Conservation (phyloP, 75 land plant species). For the Picea glauca region DNA sequence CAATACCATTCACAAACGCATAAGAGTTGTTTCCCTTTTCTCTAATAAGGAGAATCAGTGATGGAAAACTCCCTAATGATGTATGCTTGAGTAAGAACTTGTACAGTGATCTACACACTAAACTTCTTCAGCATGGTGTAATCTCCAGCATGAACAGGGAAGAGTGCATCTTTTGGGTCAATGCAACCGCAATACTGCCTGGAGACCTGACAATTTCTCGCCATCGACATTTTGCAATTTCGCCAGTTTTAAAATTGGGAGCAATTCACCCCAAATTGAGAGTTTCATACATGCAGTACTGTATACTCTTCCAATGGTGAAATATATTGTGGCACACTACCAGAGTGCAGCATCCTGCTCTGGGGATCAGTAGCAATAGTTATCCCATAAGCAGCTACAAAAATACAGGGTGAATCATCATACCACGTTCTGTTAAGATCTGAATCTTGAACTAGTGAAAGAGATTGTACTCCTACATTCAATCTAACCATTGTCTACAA, state of each 20-base stretch:
- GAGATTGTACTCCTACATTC: slow-evolving; percentile 73
- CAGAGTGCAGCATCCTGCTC: background rate
- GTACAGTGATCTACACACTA: slow-evolving; percentile 31
- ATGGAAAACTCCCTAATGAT: slow-evolving; percentile 68
- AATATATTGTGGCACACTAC: slow-evolving; percentile 32
- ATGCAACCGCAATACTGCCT: background rate
- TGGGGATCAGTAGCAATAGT: slow-evolving; percentile 6
- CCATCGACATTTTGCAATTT: background rate
- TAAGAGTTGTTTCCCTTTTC: slow-evolving; percentile 3
- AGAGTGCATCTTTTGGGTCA: background rate
- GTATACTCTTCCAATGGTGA: slow-evolving; percentile 65
- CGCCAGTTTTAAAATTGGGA: background rate
- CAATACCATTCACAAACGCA: slow-evolving; percentile 80
- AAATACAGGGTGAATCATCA: slow-evolving; percentile 44
- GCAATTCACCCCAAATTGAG: background rate
- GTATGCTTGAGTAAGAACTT: slow-evolving; percentile 34
- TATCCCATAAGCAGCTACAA: slow-evolving; percentile 45
- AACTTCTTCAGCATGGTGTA: slow-evolving; percentile 41
- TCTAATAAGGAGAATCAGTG: slow-evolving; percentile 47
- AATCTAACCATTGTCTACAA: slow-evolving; percentile 17
- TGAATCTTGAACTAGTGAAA: slow-evolving; percentile 54
- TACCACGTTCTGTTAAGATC: slow-evolving; percentile 54
- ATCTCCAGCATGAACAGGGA: too few relatives aligned
- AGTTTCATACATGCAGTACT: slow-evolving; percentile 36
- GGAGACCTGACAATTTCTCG: background rate